Conservation (phyloP, 2,329 filamentous ascomycete genomes). For the Chaetomiaceae sp. region DNA sequence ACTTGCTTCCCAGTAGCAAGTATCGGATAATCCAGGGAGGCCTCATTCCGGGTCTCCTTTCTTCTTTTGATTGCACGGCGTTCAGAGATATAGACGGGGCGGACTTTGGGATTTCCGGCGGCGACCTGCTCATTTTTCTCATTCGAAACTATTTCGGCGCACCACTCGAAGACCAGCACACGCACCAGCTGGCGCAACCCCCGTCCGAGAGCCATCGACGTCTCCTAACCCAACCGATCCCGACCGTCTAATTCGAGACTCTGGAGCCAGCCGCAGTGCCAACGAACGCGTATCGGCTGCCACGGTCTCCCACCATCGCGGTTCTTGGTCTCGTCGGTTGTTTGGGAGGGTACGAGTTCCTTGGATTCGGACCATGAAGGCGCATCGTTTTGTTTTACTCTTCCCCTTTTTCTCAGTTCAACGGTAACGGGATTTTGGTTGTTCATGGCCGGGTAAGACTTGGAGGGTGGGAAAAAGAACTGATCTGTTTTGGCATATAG, state of each 20-base stretch:
- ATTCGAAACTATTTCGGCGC: slow-evolving; percentile 11
- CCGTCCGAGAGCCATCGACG: slow-evolving; percentile 3
- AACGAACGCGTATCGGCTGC: background rate
- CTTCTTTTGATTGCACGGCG: slow-evolving; percentile 22
- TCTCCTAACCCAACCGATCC: background rate
- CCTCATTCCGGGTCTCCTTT: slow-evolving; percentile 19
- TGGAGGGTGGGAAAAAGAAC: slow-evolving; percentile 23
- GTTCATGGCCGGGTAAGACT: slow-evolving; percentile 23
- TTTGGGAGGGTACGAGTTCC: background rate
- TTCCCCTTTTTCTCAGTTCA: slow-evolving; percentile 6
- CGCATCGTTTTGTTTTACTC: slow-evolving; percentile 5
- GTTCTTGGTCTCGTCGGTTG: background rate
- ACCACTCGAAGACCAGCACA: slow-evolving; percentile 15
- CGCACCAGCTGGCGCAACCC: slow-evolving; percentile 4
- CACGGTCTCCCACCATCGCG: background rate
- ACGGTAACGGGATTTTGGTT: slow-evolving; percentile 13
- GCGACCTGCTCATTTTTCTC: slow-evolving; percentile 15
- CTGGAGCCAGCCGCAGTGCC: background rate
- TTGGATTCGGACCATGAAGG: background rate
- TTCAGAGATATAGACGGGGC: slow-evolving; percentile 25
- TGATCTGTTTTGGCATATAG: slow-evolving; percentile 29
- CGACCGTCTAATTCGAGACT: slow-evolving; percentile 10
- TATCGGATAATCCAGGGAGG: slow-evolving; percentile 11
- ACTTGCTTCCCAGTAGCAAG: slow-evolving; percentile 30
- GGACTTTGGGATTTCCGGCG: slow-evolving; percentile 12